These are phyloP conservation scores for Gossypium anomalum DNA, from an alignment of 345 rosid genomes.

Conservation along the genomic window DNA sequence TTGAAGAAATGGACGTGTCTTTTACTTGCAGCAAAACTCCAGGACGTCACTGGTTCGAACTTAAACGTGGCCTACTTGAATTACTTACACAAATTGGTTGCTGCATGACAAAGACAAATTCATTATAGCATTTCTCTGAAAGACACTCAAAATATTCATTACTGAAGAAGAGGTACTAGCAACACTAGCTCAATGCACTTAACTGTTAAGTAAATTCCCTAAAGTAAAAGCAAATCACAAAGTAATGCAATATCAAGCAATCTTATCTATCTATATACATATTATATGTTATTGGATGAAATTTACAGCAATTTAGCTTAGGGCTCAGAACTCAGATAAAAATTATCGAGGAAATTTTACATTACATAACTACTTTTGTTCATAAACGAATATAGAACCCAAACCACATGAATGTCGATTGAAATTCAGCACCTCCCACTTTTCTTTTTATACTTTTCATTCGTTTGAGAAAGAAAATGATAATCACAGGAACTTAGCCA, in stretches of 20 bases:
- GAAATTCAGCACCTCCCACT: neutral
- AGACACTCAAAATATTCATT: neutral
- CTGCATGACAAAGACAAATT: conserved; percentile 25
- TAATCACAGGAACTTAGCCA: neutral
- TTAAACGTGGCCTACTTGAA: conserved; percentile 21
- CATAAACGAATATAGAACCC: neutral
- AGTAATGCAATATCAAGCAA: neutral
- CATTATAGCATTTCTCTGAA: neutral
- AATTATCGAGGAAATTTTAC: neutral
- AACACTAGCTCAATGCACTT: neutral
- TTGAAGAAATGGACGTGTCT: conserved; percentile 19
- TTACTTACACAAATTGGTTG: conserved; percentile 31
- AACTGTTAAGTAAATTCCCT: neutral
- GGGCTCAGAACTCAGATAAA: neutral
- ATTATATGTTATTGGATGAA: neutral
- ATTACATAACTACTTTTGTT: neutral
- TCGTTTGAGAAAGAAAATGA: neutral
- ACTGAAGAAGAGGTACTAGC: neutral
- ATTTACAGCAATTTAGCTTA: neutral
- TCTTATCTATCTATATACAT: neutral
- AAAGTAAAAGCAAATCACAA: no score
- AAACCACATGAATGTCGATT: neutral
- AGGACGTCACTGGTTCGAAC: conserved; percentile 65
- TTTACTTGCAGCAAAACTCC: conserved; percentile 77
- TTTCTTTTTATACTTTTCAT: neutral